Evolutionary conservation across 108 stramenopile species (phyloP), one percentile per base, ranked within the genome.

Genomic region (Nitzschia sp.): DNA sequence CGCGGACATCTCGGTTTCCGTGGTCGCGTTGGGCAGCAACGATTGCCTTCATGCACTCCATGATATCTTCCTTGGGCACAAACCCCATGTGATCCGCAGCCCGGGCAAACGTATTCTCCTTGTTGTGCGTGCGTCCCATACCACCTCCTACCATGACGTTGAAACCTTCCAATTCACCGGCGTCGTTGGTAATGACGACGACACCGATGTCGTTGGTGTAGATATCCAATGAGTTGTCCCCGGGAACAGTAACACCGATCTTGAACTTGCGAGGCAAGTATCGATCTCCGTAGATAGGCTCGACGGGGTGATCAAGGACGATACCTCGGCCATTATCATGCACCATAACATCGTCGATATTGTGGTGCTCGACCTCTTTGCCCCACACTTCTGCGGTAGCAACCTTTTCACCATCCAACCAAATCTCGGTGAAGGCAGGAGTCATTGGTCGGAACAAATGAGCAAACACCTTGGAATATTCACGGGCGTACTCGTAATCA

Each of bases 251-350:
- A 25, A 99, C 88, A 51, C 94, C 97, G 70, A 99, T 98, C 91
- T 99, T 99, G 84, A 98, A 99, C 80, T 99, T 99, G 18, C 97
- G 91, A 8, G 98, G 98, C 62, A 99, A 77, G 76, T 99, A 99
- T 30, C 91, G 88, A 61, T 94, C 88, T 34, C 98, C 98, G 81
- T 99, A 99, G 26, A 99, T 74, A 15, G 97, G 97, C 78, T 99
- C 98, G 24, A 84, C 80, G 17, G 88, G 82, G 63, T 89, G 46
- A 64, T 96, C 88, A 1, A 97, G 74, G 65, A 98, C 77, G 29
- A 93, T 87, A 15, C 97, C 97, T 26, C 91, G 73, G 23, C 97
- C 97, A 58, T 65, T 85, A 64, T 97, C 95, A 59, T 90, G 54
- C 21, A 67, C 26, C 86, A 95, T 93, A 49, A 30, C 68, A 38